Percentiles rank a stretch among this genome's conserved stretches.
phyloP scores from a whole-genome alignment of 192 early-diverging fungal genomes.

The Coemansia sp. region DNA sequence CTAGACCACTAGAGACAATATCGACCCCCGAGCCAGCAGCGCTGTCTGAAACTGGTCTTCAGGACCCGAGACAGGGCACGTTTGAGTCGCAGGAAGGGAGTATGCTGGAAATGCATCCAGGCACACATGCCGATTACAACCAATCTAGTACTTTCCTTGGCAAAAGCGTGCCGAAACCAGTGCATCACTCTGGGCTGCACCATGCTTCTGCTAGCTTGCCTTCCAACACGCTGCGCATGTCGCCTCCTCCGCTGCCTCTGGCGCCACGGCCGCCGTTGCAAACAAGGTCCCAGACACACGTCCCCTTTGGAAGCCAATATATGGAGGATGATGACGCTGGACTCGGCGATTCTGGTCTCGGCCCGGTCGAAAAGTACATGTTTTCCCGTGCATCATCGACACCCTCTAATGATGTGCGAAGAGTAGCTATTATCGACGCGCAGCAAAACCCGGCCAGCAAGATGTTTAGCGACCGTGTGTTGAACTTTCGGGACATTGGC shows the following conservation, averaged over 20 bases:
- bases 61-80: conserved; percentile 12
- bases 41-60: background rate
- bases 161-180: conserved; percentile 2
- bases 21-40: conserved; percentile 1
- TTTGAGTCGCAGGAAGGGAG: conserved; percentile 10
- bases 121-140: conserved; percentile 15
- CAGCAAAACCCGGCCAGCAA: conserved; percentile 14
- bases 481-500: conserved; percentile 53
- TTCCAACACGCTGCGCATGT: background rate
- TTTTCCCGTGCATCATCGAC: conserved; percentile 5
- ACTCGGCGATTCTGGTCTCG: background rate
- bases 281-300: background rate
- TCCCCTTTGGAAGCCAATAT: background rate
- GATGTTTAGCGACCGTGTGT: conserved; percentile 45
- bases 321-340: conserved; percentile 6
- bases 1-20: background rate
- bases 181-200: conserved; percentile 19
- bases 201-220: conserved; percentile 1
- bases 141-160: conserved; percentile 6
- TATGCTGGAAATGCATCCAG: conserved; percentile 8
- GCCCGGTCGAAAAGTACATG: background rate
- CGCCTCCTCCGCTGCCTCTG: conserved; percentile 4
- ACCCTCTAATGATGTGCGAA: conserved; percentile 28
- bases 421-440: conserved; percentile 33
- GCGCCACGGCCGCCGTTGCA: background rate